Conservation (phyloP, 2,329 filamentous ascomycete species). For the Fusarium keratoplasticum region DNA sequence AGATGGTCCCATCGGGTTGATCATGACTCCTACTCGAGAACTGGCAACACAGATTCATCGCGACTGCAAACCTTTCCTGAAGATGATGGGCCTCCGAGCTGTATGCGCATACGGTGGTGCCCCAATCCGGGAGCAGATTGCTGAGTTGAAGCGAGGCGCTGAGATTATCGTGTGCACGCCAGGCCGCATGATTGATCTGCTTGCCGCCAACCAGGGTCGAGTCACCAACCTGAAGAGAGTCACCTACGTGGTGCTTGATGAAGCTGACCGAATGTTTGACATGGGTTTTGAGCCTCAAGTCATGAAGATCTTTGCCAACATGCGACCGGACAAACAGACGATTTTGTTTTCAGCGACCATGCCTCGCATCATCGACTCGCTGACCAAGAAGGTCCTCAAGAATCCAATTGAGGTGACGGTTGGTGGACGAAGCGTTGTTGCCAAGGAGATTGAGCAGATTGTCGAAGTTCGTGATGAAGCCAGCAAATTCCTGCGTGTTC, state of each 20-base stretch:
- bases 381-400: slow-evolving; percentile 88
- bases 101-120: slow-evolving; percentile 96
- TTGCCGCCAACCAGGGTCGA: slow-evolving; percentile 92
- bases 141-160: slow-evolving; percentile 92
- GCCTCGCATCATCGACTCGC: slow-evolving; percentile 89
- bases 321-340: slow-evolving; percentile 91
- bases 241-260: slow-evolving; percentile 94
- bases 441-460: slow-evolving; percentile 91
- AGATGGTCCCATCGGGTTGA: slow-evolving; percentile 88
- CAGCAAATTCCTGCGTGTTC: slow-evolving; percentile 83
- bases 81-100: slow-evolving; percentile 83
- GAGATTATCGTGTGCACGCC: slow-evolving; percentile 97
- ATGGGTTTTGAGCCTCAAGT: slow-evolving; percentile 99
- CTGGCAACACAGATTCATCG: slow-evolving; percentile 92
- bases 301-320: slow-evolving; percentile 93
- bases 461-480: slow-evolving; percentile 88
- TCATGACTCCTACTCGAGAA: slow-evolving; percentile 95
- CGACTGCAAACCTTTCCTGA: slow-evolving; percentile 95
- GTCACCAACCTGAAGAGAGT: slow-evolving; percentile 91
- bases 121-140: slow-evolving; percentile 97
- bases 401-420: slow-evolving; percentile 93
- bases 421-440: slow-evolving; percentile 87
- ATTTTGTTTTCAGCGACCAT: slow-evolving; percentile 98
- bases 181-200: slow-evolving; percentile 93
- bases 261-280: slow-evolving; percentile 99